A percentile compares a stretch with the other conserved stretches of the same genome.
These are phyloP conservation scores for Debaryomyces udenii DNA, from an alignment of 1,139 yeast species.

Conservation along the genomic window DNA sequence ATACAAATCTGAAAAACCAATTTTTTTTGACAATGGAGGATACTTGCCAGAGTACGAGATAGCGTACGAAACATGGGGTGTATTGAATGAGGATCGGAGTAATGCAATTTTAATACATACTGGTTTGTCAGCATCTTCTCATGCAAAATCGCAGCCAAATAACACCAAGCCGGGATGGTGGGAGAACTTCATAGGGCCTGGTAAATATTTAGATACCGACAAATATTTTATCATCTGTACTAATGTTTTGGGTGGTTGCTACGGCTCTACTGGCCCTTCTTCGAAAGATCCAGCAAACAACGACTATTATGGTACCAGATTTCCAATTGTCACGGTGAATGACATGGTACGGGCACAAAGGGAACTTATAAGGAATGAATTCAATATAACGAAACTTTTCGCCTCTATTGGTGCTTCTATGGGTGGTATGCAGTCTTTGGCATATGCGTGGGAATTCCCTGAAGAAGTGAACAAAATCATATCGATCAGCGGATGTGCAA, in stretches of 20 bases:
- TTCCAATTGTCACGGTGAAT: conserved; percentile 82
- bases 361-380: conserved; percentile 59
- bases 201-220: conserved; percentile 74
- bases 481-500: conserved; percentile 86
- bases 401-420: conserved; percentile 91
- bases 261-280: conserved; percentile 94
- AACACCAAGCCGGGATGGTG: conserved; percentile 90
- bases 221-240: conserved; percentile 85
- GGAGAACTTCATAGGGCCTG: conserved; percentile 92
- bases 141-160: conserved; percentile 80
- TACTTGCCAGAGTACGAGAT: conserved; percentile 70
- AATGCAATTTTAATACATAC: conserved; percentile 85
- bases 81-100: conserved; percentile 58
- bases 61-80: conserved; percentile 94
- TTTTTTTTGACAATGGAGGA: conserved; percentile 83
- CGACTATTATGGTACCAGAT: conserved; percentile 77
- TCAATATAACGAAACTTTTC: conserved; percentile 64
- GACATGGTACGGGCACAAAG: conserved; percentile 94
- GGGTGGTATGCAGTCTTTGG: conserved; percentile 97
- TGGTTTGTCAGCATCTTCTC: conserved; percentile 91
- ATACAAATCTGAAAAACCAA: conserved; percentile 57
- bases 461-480: conserved; percentile 71
- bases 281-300: conserved; percentile 72
- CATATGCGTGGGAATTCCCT: conserved; percentile 84
- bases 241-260: conserved; percentile 91